Evolutionary conservation across 2,329 filamentous ascomycete genomes (phyloP).

Genomic region (Epichloe uncinata): DNA sequence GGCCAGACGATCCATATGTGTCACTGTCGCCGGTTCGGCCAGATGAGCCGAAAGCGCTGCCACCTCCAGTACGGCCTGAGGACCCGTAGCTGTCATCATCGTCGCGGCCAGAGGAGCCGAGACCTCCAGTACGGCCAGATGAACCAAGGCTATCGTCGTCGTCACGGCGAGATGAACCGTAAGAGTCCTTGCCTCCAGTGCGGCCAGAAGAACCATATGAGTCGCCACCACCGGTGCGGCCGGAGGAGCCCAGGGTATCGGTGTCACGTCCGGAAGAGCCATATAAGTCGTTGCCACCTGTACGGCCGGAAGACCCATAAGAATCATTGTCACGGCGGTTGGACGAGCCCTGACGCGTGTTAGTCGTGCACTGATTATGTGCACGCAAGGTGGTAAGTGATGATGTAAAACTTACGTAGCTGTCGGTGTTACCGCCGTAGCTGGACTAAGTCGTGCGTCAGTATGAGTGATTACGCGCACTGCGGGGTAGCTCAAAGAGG

Average conservation of each 20-base stretch:
- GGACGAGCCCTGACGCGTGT: conserved; percentile 9
- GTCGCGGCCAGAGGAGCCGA: conserved; percentile 5
- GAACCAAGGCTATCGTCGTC: no score
- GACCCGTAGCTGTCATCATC: conserved; percentile 4
- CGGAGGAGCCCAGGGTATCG: no score
- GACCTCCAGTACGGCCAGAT: no score
- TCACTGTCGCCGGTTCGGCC: conserved; percentile 9
- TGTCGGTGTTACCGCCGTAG: conserved; percentile 17
- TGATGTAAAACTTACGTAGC: conserved; percentile 11
- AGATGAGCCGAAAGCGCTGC: conserved; percentile 2
- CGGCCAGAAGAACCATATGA: no score
- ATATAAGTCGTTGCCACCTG: conserved; percentile 8
- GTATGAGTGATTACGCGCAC: not conserved
- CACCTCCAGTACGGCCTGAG: conserved; percentile 1
- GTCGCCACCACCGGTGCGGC: no score
- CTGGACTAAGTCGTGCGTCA: conserved; percentile 12
- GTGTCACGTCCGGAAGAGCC: conserved; percentile 7
- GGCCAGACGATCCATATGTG: conserved; percentile 7
- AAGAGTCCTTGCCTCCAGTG: no score
- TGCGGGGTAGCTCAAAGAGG: not conserved
- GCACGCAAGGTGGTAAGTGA: not conserved
- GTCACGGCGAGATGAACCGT: no score
- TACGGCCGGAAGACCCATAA: conserved; percentile 10
- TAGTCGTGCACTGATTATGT: not conserved
- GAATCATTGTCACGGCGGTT: conserved; percentile 11